Conservation (phyloP, 306 rosid genomes). For the Styphnolobium japonicum region DNA sequence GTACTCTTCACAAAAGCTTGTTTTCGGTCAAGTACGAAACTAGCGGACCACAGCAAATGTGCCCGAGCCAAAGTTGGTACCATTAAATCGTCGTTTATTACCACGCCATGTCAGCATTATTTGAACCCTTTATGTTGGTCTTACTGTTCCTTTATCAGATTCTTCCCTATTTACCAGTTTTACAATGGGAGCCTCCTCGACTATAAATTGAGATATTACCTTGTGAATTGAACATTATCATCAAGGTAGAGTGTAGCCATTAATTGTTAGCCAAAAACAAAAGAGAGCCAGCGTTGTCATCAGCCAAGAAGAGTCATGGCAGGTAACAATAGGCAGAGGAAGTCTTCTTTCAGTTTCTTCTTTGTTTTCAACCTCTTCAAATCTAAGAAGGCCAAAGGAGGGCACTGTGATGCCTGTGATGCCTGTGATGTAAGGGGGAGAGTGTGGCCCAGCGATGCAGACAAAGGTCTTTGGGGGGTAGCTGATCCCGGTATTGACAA, state of each 20-base stretch:
- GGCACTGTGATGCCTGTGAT: not conserved
- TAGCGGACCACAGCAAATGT: conserved; percentile 42
- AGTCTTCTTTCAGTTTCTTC: conserved; percentile 32
- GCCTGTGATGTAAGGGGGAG: not conserved
- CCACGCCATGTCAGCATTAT: not conserved
- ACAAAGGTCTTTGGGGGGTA: conserved; percentile 42
- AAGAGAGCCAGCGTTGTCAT: not conserved
- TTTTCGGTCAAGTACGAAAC: conserved; percentile 18
- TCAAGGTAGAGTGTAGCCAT: not conserved
- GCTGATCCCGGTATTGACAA: conserved; percentile 65
- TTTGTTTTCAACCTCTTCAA: conserved; percentile 54
- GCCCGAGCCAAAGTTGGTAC: not conserved
- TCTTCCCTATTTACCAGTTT: not conserved
- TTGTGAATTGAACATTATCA: not conserved
- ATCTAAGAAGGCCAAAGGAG: conserved; percentile 34
- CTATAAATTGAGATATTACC: conserved; percentile 30
- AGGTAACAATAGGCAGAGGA: conserved; percentile 48
- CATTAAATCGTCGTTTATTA: not conserved
- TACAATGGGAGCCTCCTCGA: not conserved
- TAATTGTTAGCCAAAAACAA: not conserved
- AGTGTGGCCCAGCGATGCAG: conserved; percentile 65
- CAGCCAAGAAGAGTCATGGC: conserved; percentile 30
- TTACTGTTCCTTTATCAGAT: conserved; percentile 21
- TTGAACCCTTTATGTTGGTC: not conserved
- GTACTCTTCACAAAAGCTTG: not conserved